These are phyloP conservation scores for Aspergillus biplanus DNA, from an alignment of 495 filamentous ascomycete species.

Conservation along the genomic window DNA sequence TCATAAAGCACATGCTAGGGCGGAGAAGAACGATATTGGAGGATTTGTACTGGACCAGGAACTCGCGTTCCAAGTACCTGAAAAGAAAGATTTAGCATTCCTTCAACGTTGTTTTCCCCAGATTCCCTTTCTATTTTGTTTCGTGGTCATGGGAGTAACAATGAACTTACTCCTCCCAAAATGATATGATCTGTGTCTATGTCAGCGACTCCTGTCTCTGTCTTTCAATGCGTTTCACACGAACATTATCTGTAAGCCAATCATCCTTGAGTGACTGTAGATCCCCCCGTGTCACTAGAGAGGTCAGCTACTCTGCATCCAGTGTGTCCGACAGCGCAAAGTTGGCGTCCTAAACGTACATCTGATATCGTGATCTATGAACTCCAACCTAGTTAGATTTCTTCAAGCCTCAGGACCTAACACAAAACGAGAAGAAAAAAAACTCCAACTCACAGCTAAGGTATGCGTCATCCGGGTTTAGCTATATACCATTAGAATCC, in stretches of 20 bases:
- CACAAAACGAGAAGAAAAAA: background rate
- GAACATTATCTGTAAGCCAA: conserved; percentile 98
- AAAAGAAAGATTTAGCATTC: background rate
- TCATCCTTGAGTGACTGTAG: conserved; percentile 85
- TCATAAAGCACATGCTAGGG: conserved; percentile 90
- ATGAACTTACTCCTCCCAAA: conserved; percentile 89
- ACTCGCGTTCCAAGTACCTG: conserved; percentile 89
- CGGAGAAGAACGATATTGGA: conserved; percentile 90
- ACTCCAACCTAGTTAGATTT: conserved; percentile 25
- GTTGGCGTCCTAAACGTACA: conserved; percentile 49
- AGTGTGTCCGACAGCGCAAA: background rate
- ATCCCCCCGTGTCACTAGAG: conserved; percentile 77
- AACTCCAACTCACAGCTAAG: conserved; percentile 63
- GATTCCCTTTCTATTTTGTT: background rate
- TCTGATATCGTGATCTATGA: conserved; percentile 68
- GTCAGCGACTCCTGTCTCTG: conserved; percentile 11
- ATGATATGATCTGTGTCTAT: conserved; percentile 67
- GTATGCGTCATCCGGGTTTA: conserved; percentile 72
- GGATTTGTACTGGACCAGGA: conserved; percentile 71
- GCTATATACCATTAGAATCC: conserved; percentile 35
- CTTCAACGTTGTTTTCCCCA: background rate
- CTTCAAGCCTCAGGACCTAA: background rate
- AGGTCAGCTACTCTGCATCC: too few relatives aligned
- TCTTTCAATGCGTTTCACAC: conserved; percentile 27
- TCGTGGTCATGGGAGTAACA: background rate